Evolutionary conservation across 1,284 basidiomycete genomes (phyloP).

Genomic region (Fomes fomentarius): DNA sequence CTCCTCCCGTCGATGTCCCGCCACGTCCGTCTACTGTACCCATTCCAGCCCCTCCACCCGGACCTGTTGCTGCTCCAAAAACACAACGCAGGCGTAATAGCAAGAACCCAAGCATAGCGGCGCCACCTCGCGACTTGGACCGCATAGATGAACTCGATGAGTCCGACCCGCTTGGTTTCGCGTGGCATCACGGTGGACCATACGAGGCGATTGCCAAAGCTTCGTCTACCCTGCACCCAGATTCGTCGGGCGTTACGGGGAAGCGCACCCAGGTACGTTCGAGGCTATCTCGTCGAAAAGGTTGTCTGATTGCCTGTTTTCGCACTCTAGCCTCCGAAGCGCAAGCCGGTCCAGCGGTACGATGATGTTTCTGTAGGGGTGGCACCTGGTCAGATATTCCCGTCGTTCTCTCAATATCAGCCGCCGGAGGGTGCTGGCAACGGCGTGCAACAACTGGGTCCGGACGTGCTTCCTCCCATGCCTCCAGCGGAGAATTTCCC

Average conservation of each 20-base stretch:
- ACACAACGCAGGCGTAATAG: conserved; percentile 24
- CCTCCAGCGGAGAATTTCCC: conserved; percentile 16
- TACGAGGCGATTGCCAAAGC: conserved; percentile 55
- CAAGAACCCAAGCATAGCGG: conserved; percentile 28
- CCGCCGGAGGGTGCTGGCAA: conserved; percentile 5
- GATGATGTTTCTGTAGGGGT: conserved; percentile 26
- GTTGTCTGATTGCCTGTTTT: not conserved
- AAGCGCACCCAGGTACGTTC: conserved; percentile 11
- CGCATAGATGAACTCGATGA: conserved; percentile 77
- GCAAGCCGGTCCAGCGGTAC: conserved; percentile 21
- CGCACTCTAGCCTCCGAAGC: conserved; percentile 9
- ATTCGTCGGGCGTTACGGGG: conserved; percentile 7
- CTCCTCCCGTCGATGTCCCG: conserved; percentile 24
- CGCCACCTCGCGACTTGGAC: conserved; percentile 53
- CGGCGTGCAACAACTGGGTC: not conserved
- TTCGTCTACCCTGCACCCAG: conserved; percentile 11
- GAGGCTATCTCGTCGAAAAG: not conserved
- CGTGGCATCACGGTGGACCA: conserved; percentile 67
- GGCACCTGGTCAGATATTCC: conserved; percentile 35
- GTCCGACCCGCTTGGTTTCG: conserved; percentile 61
- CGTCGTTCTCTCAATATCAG: conserved; percentile 25
- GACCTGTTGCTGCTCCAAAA: conserved; percentile 13
- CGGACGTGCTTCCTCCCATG: conserved; percentile 3
- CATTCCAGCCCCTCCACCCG: conserved; percentile 5
- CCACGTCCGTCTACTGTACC: conserved; percentile 27